Base-by-base conservation (phyloP, 1,284 basidiomycete genomes). In the Earliella scabrosa region DNA sequence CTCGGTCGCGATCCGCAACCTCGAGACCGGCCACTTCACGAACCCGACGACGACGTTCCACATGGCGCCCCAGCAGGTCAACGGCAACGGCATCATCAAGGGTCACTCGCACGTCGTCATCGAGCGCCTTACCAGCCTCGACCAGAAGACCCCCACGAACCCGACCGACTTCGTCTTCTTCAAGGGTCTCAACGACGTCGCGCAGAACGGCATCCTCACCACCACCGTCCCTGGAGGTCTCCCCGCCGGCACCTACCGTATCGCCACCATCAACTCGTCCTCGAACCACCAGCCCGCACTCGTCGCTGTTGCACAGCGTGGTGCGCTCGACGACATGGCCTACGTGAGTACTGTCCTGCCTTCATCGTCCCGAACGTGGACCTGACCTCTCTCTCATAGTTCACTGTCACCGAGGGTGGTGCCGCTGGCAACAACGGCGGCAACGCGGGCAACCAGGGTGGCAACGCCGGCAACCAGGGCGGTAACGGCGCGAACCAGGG, bases 21-120 rank as follows among this genome's bases (percentile, higher is more conserved):
- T 82, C 51, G 68, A 75, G 54, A 78, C 81, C 23, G 83, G 85
- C 51, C 69, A 70, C 71, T 86, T 86, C 67, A 78, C 77, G 52
- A 82, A 82, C 69, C 80, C 86, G n/a, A 58, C 74, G 32, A 62
- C 63, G 40, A 81, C 75, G 68, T 83, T 79, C 73, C 80, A 76
- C 63, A 65, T 75, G 39, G 82, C 76, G n/a, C 82, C 82, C 4
- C 80, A 82, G 66, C 68, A 72, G 50, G 50, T 74, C 45, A 77
- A 75, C 67, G 59, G 34, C 0, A 52, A 64, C 24, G 81, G 78
- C 55, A 61, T 72, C 45, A 76, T 82, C 60, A 64, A 73, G 40
- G 86, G 85, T 6, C 85, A 87, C 73, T 80, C 80, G 23, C 85
- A 88, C 72, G 73, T 86, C 63, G 79, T 82, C 52, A 71, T 88